Base-by-base conservation (phyloP, 306 rosid species). In the Gastrolobium villosum region DNA sequence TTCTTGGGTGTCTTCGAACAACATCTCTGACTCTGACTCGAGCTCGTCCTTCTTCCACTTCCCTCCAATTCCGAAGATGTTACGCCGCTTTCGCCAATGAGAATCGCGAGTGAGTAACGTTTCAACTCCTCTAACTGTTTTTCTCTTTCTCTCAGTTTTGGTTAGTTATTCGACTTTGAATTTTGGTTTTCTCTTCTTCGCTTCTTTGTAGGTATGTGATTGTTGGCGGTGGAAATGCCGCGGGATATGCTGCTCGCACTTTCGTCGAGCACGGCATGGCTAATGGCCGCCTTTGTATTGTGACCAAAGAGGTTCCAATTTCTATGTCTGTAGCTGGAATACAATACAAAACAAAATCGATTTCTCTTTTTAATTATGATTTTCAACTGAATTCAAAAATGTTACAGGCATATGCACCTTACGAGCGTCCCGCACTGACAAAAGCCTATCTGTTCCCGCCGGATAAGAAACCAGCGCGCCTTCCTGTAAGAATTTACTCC, bases 171-270 rank as follows among this genome's bases (percentile, higher is more conserved):
- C 31, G 20, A 13, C 6, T 70, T 53, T 54, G 20, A 10, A 2
- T 32, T 37, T 46, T 64, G 35, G 4, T 5, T 28, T 55, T 5
- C 31, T 36, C 3, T 10, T 3, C 13, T 62, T 7, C 2, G 14
- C 56, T 41, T 8, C 13, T 3, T 46, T 2, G 57, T 76, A 94
- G 98, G 90, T 92, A 80, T 87, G 98, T 94, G 86, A 94, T 94
- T 5, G 99, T 94, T 73, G 99, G 99, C 4, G 97, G 99, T 9
- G 97, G 99, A 64, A 94, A 94, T 84, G 85, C 99, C 3, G 99
- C 99, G 6, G 99, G 99, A 9, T 94, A 94, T 61, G 97, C 99
- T 0, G 97, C 97, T 61, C 89, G 95, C 64, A 87, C 92, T 79
- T 94, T 94, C 82, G 99, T 94, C 45, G 97, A 94, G 46, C 93